phyloP scores from a whole-genome alignment of 2,329 filamentous ascomycete species.

The Phaeosphaeria sp. region DNA sequence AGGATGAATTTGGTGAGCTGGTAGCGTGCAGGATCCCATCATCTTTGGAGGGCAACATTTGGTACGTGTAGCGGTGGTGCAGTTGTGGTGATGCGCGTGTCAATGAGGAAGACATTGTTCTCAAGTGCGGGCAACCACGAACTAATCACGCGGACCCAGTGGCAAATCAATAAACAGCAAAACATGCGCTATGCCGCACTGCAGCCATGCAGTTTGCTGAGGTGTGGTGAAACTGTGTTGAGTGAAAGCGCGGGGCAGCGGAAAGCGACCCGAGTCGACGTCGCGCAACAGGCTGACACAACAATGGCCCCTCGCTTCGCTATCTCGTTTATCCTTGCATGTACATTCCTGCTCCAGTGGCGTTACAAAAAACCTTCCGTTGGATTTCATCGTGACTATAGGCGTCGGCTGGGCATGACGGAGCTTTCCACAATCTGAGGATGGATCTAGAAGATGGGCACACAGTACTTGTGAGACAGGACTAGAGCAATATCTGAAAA shows the following conservation, averaged over 20 bases:
- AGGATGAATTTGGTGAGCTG: not conserved
- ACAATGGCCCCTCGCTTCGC: not conserved
- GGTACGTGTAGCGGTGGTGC: slow-evolving; percentile 18
- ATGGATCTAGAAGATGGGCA: too few species aligned
- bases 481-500: too few species aligned
- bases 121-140: not conserved
- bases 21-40: slow-evolving; percentile 4
- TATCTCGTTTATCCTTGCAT: not conserved
- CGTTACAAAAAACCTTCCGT: too few species aligned
- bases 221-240: not conserved
- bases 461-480: too few species aligned
- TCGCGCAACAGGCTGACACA: not conserved
- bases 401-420: too few species aligned
- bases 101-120: not conserved
- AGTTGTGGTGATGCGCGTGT: not conserved
- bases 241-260: not conserved
- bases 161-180: not conserved
- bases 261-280: not conserved
- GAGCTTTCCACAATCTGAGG: too few species aligned
- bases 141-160: not conserved
- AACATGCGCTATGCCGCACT: not conserved
- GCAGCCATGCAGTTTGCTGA: not conserved
- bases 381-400: too few species aligned
- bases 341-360: too few species aligned
- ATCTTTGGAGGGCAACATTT: slow-evolving; percentile 25